Evolutionary conservation across 75 land plant genomes (phyloP), one percentile per base, ranked within the genome.

Genomic region (Picea glauca): DNA sequence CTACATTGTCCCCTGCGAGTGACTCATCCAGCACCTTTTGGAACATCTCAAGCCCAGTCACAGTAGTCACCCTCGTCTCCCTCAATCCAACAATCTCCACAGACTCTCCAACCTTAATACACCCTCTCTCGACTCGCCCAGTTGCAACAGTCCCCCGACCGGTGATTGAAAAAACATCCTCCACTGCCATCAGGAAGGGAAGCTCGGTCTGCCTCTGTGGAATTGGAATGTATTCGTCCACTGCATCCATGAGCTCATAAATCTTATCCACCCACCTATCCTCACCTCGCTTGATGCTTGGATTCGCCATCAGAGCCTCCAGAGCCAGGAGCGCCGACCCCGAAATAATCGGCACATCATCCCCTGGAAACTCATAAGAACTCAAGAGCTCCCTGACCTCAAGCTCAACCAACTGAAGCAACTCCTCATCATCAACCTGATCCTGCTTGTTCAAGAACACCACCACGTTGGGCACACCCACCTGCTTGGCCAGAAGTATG

Each of bases 101-200:
- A 2, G 84, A 78, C 38, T 97, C 99, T 2, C 99, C 98, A 18
- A 93, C 82, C 87, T 87, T 91, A 38, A 94, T 78, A 11, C 78
- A 86, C 23, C 99, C 99, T 21, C 96, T 81, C 87, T 97, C 99
- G 60, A 96, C 89, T 3, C 98, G 79, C 15, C 99, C 99, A 0
- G 98, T 97, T 63, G 98, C 95, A 38, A 97, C 99, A 17, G 99
- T 97, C 1, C 99, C 99, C 23, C 94, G 86, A n/a, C 99, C 98
- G 13, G 95, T 96, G 86, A 96, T 96, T 1, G 99, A 94, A 77
- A 96, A 94, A 54, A 96, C 99, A 77, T 96, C 99, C 64, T 96
- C 99, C 18, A 96, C 77, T 0, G 98, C 92, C 76, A 96, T 82
- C 58, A 96, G 79, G 77, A 96, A 96, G 7, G 99, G 99, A 13